These are phyloP conservation scores for Silene noctiflora DNA, from an alignment of 179 eudicot genomes.

Conservation along the genomic window DNA sequence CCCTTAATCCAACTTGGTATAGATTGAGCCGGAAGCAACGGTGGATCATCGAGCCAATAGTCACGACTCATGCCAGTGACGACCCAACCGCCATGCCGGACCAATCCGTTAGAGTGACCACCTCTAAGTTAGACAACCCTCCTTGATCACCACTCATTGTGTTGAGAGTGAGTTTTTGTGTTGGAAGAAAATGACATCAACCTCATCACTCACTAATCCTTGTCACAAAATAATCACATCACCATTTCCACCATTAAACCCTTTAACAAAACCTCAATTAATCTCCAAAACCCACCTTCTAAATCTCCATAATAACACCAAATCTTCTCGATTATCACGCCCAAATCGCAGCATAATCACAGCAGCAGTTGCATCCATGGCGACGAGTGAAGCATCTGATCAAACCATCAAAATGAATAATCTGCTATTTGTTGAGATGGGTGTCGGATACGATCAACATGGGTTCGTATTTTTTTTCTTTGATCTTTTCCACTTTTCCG, in stretches of 20 bases:
- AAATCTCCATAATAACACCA: background rate
- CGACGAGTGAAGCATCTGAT: slow-evolving; percentile 34
- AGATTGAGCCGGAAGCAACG: too few relatives aligned
- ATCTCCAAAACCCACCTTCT: slow-evolving; percentile 1
- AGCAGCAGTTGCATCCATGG: slow-evolving; percentile 10
- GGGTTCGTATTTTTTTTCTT: slow-evolving; percentile 42
- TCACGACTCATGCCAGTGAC: too few relatives aligned
- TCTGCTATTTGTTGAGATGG: slow-evolving; percentile 95
- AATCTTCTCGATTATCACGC: slow-evolving; percentile 17
- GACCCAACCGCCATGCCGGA: too few relatives aligned
- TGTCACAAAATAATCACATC: background rate
- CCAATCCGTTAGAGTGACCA: too few relatives aligned
- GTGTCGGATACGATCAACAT: slow-evolving; percentile 96
- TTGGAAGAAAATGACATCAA: slow-evolving; percentile 2
- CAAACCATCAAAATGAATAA: slow-evolving; percentile 38
- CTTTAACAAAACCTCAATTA: slow-evolving; percentile 8
- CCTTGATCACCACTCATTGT: too few relatives aligned
- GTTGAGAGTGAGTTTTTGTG: too few relatives aligned
- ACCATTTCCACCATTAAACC: background rate
- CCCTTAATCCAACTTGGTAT: too few relatives aligned
- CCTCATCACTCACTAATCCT: slow-evolving; percentile 11
- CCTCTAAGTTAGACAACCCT: too few relatives aligned
- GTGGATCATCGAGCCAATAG: too few relatives aligned
- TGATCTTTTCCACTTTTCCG: background rate
- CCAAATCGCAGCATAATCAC: background rate